phyloP scores from a whole-genome alignment of 1,284 basidiomycete genomes.

The Ceratobasidium sp. region DNA sequence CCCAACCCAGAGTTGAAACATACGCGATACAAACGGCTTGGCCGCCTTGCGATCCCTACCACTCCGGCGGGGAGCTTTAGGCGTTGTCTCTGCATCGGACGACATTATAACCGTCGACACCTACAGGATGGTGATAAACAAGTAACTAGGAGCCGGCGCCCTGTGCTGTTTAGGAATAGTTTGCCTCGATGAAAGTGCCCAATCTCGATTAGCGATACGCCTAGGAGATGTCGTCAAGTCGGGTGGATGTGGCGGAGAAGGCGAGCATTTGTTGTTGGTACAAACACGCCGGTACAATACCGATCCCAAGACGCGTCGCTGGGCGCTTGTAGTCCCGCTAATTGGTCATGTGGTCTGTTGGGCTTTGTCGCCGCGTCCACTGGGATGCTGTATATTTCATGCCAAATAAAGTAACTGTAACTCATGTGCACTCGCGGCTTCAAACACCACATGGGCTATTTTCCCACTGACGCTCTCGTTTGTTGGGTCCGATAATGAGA shows the following conservation, averaged over 20 bases:
- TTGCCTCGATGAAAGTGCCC: constrained; percentile 2
- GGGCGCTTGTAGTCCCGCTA: constrained; percentile 7
- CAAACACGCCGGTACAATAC: constrained; percentile 31
- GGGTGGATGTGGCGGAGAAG: constrained; percentile 23
- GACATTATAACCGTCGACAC: constrained; percentile 6
- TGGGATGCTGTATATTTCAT: too few relatives aligned
- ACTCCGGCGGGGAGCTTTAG: constrained; percentile 28
- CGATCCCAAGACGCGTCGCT: constrained; percentile 35
- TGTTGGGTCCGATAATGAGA: too few relatives aligned
- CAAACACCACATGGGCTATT: too few relatives aligned
- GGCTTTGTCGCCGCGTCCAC: too few relatives aligned
- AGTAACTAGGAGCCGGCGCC: not conserved
- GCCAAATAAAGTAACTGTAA: too few relatives aligned
- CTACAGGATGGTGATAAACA: not conserved
- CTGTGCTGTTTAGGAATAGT: not conserved
- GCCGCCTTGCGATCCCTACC: constrained; percentile 29
- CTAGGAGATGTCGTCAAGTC: not conserved
- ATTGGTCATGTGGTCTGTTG: too few relatives aligned
- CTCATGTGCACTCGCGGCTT: too few relatives aligned
- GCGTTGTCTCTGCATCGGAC: constrained; percentile 34
- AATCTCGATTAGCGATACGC: not conserved
- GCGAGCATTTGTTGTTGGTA: constrained; percentile 37
- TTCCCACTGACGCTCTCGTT: too few relatives aligned
- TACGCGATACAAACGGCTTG: constrained; percentile 23
- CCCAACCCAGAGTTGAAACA: not conserved